A percentile compares a stretch with the other conserved stretches of the same genome.
Conservation (phyloP, 1,284 basidiomycete genomes). For the Anthracocystis walkeri region DNA sequence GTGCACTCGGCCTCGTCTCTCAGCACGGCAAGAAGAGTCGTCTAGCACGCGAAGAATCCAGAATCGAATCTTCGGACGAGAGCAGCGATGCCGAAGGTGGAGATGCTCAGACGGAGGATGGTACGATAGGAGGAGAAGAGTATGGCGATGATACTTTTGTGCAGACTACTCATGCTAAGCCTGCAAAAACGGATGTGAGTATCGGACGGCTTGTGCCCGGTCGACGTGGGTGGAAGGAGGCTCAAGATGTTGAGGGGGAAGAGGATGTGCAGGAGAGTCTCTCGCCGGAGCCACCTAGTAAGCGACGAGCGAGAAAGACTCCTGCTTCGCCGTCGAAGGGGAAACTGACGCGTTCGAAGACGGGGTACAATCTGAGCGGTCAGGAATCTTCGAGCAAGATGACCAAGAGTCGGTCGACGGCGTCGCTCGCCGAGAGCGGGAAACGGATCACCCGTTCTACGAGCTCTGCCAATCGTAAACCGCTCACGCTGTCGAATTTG, state of each 20-base stretch:
- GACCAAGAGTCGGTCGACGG: slow-evolving; percentile 25
- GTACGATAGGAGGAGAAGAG: not conserved
- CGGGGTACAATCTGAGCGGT: slow-evolving; percentile 17
- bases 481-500: slow-evolving; percentile 46
- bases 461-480: slow-evolving; percentile 42
- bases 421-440: not conserved
- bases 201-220: slow-evolving; percentile 49
- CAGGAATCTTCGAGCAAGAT: slow-evolving; percentile 3
- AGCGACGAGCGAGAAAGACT: slow-evolving; percentile 30
- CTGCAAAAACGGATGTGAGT: slow-evolving; percentile 8
- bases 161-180: slow-evolving; percentile 5
- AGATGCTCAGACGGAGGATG: slow-evolving; percentile 12
- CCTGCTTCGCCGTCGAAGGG: slow-evolving; percentile 8
- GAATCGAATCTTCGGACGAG: slow-evolving; percentile 11
- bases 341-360: slow-evolving; percentile 35
- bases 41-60: slow-evolving; percentile 16
- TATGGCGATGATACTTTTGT: slow-evolving; percentile 45
- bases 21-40: slow-evolving; percentile 44
- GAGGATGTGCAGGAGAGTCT: slow-evolving; percentile 9
- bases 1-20: slow-evolving; percentile 40
- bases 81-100: slow-evolving; percentile 21
- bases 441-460: slow-evolving; percentile 40
- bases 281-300: slow-evolving; percentile 26
- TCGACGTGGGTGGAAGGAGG: slow-evolving; percentile 35
- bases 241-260: slow-evolving; percentile 22